phyloP scores from a whole-genome alignment of 75 land plant genomes.

The Pseudotsuga menziesii region DNA sequence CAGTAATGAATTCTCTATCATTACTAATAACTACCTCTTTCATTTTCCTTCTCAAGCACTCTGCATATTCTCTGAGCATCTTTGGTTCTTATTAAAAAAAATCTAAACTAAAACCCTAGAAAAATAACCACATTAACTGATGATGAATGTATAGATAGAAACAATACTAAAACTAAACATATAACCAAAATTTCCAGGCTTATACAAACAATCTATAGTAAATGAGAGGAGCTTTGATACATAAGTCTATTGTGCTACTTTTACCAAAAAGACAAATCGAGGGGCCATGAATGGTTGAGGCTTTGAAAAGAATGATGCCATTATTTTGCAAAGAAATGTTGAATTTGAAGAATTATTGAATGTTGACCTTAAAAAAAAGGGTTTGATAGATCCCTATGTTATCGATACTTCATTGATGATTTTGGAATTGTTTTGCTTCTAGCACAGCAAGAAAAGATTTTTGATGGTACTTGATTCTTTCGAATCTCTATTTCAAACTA shows the following conservation, averaged over 20 bases:
- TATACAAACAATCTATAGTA: slow-evolving; percentile 92
- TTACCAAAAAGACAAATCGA: slow-evolving; percentile 48
- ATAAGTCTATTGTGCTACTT: slow-evolving; percentile 82
- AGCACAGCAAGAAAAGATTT: too few relatives aligned
- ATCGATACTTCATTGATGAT: too few relatives aligned
- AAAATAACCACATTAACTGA: background rate
- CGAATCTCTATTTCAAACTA: too few relatives aligned
- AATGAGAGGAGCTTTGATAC: slow-evolving; percentile 96
- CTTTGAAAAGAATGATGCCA: background rate
- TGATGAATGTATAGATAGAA: too few relatives aligned
- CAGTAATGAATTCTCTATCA: slow-evolving; percentile 87
- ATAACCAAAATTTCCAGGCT: slow-evolving; percentile 38
- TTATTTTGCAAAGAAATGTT: background rate
- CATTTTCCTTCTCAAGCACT: slow-evolving; percentile 84
- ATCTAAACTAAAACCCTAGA: background rate
- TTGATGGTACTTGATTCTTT: too few relatives aligned
- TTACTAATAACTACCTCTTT: slow-evolving; percentile 93
- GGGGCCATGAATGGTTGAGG: slow-evolving; percentile 4
- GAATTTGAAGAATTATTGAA: too few relatives aligned
- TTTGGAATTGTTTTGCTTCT: too few relatives aligned
- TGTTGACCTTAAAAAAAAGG: too few relatives aligned
- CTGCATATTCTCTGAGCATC: slow-evolving; percentile 90
- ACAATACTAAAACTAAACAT: too few relatives aligned
- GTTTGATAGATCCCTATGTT: too few relatives aligned
- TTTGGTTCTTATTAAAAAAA: slow-evolving; percentile 75